A percentile compares a stretch with the other conserved stretches of the same genome.
Evolutionary conservation across 106 monocot species (phyloP).

Genomic region (Ottelia alismoides): DNA sequence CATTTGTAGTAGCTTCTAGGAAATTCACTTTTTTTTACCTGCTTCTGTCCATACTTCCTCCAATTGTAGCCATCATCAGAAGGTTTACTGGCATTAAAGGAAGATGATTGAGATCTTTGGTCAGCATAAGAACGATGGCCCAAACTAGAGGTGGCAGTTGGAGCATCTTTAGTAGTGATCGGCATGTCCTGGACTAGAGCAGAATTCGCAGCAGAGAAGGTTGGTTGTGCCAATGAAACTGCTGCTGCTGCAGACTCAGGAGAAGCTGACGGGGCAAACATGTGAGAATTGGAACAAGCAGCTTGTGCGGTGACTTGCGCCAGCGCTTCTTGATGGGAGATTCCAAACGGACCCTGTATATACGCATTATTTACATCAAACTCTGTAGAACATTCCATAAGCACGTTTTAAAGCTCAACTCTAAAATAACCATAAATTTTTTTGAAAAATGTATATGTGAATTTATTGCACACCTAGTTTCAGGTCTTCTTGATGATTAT

Average conservation of each 20-base stretch:
- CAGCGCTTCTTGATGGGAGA: constrained; percentile 25
- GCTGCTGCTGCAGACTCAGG: constrained; percentile 6
- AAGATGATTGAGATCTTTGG: constrained; percentile 15
- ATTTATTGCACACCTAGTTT: too few relatives aligned
- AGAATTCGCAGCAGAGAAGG: constrained; percentile 8
- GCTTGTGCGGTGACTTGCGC: too few relatives aligned
- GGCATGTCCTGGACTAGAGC: too few relatives aligned
- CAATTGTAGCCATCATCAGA: too few relatives aligned
- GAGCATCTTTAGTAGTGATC: constrained; percentile 4
- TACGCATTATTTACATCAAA: too few relatives aligned
- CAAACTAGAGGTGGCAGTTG: constrained; percentile 3
- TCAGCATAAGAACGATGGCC: constrained; percentile 15
- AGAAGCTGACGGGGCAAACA: constrained; percentile 17
- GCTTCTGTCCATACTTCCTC: constrained; percentile 8
- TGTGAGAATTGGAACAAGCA: too few relatives aligned
- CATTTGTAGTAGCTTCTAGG: too few relatives aligned
- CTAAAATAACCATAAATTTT: too few relatives aligned
- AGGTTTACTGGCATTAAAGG: constrained; percentile 8
- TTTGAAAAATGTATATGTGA: too few relatives aligned
- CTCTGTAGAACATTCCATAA: too few relatives aligned
- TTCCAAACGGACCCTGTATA: constrained; percentile 30
- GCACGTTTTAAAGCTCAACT: too few relatives aligned
- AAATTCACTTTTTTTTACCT: constrained; percentile 5
- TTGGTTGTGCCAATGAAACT: constrained; percentile 9
- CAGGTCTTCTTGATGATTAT: too few relatives aligned